phyloP scores from a whole-genome alignment of 192 early-diverging fungal genomes.

The Irineochytrium annulatum region DNA sequence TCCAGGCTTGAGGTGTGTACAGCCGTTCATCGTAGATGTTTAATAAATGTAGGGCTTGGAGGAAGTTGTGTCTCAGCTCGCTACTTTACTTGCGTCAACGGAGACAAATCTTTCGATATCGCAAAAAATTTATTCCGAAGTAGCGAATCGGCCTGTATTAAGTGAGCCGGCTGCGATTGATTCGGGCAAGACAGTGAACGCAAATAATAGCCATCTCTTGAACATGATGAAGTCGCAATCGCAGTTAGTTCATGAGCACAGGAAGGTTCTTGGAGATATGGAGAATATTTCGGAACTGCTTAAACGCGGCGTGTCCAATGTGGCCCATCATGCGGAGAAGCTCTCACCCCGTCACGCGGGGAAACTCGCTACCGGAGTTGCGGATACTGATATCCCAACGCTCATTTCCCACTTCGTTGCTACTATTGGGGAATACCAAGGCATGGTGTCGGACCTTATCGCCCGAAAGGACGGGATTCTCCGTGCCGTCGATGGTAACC shows the following conservation, averaged over 20 bases:
- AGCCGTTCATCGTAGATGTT: background rate
- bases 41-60: conserved; percentile 17
- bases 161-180: background rate
- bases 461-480: conserved; percentile 21
- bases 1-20: too few relatives aligned
- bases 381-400: conserved; percentile 2
- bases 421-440: conserved; percentile 27
- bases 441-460: conserved; percentile 14
- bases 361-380: background rate
- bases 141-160: background rate
- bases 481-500: conserved; percentile 7
- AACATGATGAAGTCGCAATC: conserved; percentile 20
- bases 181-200: background rate
- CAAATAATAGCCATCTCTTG: conserved; percentile 14
- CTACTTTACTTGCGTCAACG: conserved; percentile 14
- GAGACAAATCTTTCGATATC: conserved; percentile 23
- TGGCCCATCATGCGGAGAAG: too few relatives aligned
- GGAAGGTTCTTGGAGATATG: conserved; percentile 16
- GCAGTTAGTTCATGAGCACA: conserved; percentile 22
- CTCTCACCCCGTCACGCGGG: too few relatives aligned
- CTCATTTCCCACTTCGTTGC: conserved; percentile 15
- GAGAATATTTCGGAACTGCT: conserved; percentile 12
- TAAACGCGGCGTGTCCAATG: conserved; percentile 12
- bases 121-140: conserved; percentile 12
- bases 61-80: conserved; percentile 15